Evolutionary conservation across 1,139 yeast species (phyloP).

Genomic region (Pneumocystis murina): DNA sequence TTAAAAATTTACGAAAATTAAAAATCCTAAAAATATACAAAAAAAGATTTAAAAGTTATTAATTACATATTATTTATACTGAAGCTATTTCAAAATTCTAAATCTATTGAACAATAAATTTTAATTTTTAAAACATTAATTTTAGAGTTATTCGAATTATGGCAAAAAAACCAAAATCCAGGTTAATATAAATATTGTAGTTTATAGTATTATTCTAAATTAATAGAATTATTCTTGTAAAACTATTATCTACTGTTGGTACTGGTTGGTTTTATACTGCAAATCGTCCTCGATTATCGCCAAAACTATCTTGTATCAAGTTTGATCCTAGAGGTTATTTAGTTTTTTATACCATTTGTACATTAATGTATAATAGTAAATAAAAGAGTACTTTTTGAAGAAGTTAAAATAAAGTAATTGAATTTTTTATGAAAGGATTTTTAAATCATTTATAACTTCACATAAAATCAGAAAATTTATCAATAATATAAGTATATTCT

Average conservation of each 20-base stretch:
- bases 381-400: neutral
- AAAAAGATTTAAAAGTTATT: neutral
- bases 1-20: neutral
- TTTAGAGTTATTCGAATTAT: neutral
- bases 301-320: slow-evolving; percentile 10
- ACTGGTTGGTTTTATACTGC: slow-evolving; percentile 11
- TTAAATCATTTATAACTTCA: neutral
- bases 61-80: neutral
- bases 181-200: neutral
- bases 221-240: slow-evolving; percentile 8
- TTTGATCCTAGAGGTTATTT: slow-evolving; percentile 10
- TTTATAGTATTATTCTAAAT: neutral
- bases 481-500: no score
- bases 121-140: neutral
- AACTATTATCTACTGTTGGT: slow-evolving; percentile 12
- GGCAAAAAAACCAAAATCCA: neutral
- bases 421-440: no score
- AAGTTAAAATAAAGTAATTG: neutral
- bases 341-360: neutral
- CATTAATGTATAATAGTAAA: neutral
- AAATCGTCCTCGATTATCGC: slow-evolving; percentile 10
- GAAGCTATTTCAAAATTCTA: neutral
- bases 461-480: neutral
- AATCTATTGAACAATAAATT: neutral
- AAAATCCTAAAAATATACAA: neutral